phyloP scores from a whole-genome alignment of 148 eudicot species.

The Dianthus caryophyllus region DNA sequence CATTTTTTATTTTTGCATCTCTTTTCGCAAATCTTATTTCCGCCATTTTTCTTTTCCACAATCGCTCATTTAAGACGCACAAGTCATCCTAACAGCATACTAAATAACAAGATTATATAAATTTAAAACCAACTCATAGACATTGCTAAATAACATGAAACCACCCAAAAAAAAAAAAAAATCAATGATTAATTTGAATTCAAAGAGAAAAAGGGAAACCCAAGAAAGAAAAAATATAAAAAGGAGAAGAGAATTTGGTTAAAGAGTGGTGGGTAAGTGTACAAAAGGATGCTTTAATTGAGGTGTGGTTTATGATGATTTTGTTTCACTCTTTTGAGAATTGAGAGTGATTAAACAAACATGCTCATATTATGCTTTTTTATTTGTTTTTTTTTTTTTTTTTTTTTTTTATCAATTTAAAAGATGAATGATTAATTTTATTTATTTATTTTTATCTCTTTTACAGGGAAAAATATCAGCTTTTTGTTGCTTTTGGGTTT shows the following conservation, averaged over 20 bases:
- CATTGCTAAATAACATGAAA: conserved; percentile 29
- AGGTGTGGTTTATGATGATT: not conserved
- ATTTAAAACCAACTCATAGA: no score
- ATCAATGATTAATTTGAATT: not conserved
- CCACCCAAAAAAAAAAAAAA: not conserved
- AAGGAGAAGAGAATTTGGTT: conserved; percentile 16
- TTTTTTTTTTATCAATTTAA: no score
- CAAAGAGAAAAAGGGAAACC: conserved; percentile 1
- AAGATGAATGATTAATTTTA: no score
- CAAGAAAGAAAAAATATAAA: conserved; percentile 18
- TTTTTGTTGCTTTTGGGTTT: no score
- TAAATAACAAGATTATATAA: no score
- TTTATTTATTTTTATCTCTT: not conserved
- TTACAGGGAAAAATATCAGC: not conserved
- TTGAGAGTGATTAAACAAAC: conserved; percentile 25
- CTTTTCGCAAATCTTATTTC: conserved; percentile 51
- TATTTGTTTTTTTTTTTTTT: not conserved
- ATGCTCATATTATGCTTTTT: conserved; percentile 10
- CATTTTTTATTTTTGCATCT: conserved; percentile 64
- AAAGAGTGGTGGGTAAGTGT: conserved; percentile 24
- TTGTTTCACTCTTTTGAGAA: not conserved
- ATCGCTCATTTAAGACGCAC: no score
- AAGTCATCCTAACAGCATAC: no score
- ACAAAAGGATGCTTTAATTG: conserved; percentile 19
- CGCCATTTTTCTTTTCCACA: conserved; percentile 55